Conservation (phyloP, 345 rosid species). For the Bretschneidera sinensis region DNA sequence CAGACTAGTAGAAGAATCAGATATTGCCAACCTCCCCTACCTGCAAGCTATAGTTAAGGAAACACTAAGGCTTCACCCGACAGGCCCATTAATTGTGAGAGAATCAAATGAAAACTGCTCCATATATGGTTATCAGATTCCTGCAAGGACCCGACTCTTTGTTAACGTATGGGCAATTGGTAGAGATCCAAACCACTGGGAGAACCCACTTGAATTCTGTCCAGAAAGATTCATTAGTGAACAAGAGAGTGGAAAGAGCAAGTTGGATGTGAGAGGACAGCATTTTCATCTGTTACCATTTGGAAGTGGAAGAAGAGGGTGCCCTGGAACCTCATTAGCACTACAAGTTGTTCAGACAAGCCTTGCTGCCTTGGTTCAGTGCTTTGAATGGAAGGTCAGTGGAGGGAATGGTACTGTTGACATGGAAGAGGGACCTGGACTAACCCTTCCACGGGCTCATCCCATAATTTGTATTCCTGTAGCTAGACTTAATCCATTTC, state of each 20-base stretch:
- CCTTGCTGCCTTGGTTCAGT: slow-evolving; percentile 26
- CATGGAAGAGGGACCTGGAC: slow-evolving; percentile 56
- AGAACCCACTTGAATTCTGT: slow-evolving; percentile 47
- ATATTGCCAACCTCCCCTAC: slow-evolving; percentile 48
- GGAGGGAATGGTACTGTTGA: slow-evolving; percentile 24
- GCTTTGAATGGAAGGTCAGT: slow-evolving; percentile 29
- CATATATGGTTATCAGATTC: slow-evolving; percentile 38
- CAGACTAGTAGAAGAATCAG: slow-evolving; percentile 53
- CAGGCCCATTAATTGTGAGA: slow-evolving; percentile 47
- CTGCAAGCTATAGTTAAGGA: slow-evolving; percentile 56
- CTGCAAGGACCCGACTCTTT: slow-evolving; percentile 43
- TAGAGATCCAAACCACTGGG: slow-evolving; percentile 55
- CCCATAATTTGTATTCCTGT: slow-evolving; percentile 50
- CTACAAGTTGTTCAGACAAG: slow-evolving; percentile 22
- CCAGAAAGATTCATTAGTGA: slow-evolving; percentile 52
- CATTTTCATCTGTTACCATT: slow-evolving; percentile 52
- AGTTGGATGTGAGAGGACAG: slow-evolving; percentile 47
- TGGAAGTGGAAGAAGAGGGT: slow-evolving; percentile 62
- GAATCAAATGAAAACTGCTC: slow-evolving; percentile 34
- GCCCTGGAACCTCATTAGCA: slow-evolving; percentile 59
- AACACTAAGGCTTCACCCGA: slow-evolving; percentile 61
- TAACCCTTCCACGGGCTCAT: slow-evolving; percentile 49
- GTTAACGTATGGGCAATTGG: slow-evolving; percentile 55
- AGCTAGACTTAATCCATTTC: slow-evolving; percentile 29
- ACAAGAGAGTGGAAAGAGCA: slow-evolving; percentile 15